Conservation (phyloP, 1,284 basidiomycete species). For the Xerocomus nothofagi region DNA sequence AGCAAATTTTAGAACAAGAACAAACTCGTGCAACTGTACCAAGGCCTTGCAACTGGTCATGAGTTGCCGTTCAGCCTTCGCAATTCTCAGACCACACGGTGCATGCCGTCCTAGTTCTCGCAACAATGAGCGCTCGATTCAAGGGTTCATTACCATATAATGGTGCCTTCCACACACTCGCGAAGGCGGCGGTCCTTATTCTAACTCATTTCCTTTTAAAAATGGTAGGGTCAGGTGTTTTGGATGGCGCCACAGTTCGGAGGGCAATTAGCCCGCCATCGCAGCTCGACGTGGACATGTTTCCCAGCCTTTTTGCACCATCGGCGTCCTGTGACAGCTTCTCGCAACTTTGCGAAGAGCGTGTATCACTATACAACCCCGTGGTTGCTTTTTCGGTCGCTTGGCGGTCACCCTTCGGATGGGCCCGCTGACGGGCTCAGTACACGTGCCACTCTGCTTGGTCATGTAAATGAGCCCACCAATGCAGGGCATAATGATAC, state of each 20-base stretch:
- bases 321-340: conserved; percentile 12
- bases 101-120: conserved; percentile 7
- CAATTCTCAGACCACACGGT: conserved; percentile 6
- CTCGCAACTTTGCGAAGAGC: background rate
- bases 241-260: conserved; percentile 5
- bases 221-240: conserved; percentile 1
- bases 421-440: background rate
- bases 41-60: conserved; percentile 7
- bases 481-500: conserved; percentile 4
- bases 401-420: background rate
- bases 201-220: conserved; percentile 10
- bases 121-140: conserved; percentile 6
- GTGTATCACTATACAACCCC: conserved; percentile 1
- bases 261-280: conserved; percentile 3
- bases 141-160: conserved; percentile 8
- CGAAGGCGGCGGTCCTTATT: conserved; percentile 18
- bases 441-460: conserved; percentile 6
- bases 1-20: background rate
- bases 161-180: conserved; percentile 7
- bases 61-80: conserved; percentile 8
- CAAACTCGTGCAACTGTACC: background rate
- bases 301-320: conserved; percentile 10
- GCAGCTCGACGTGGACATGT: background rate
- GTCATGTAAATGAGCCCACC: conserved; percentile 4
- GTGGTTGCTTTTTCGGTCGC: conserved; percentile 1